Conservation (phyloP, 805 yeast genomes). For the Peterozyma xylosa region DNA sequence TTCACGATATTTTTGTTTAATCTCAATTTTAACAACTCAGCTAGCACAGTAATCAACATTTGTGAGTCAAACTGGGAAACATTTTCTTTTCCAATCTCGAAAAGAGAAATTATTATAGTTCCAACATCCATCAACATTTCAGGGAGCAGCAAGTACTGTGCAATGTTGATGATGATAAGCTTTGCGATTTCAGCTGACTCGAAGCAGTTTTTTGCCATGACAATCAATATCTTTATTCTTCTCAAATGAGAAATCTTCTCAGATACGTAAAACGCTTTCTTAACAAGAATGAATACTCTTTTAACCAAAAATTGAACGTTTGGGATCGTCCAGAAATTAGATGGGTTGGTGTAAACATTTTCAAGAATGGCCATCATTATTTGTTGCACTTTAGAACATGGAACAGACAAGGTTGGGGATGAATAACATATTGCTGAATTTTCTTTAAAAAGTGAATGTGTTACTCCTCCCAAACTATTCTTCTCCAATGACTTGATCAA, state of each 20-base stretch:
- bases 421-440: background rate
- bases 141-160: conserved; percentile 15
- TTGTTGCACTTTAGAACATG: conserved; percentile 4
- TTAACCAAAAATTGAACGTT: conserved; percentile 29
- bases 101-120: conserved; percentile 15
- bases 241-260: conserved; percentile 22
- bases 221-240: conserved; percentile 27
- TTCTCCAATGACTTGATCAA: conserved; percentile 7
- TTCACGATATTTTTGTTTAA: background rate
- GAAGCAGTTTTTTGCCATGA: conserved; percentile 17
- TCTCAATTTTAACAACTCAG: conserved; percentile 8
- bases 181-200: conserved; percentile 12
- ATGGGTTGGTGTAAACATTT: conserved; percentile 13
- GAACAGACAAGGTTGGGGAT: conserved; percentile 1
- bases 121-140: conserved; percentile 19
- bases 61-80: conserved; percentile 1
- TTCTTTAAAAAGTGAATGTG: background rate
- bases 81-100: conserved; percentile 9
- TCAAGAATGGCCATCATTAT: conserved; percentile 10
- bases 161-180: conserved; percentile 15
- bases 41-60: conserved; percentile 16
- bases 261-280: conserved; percentile 13
- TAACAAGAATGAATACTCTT: conserved; percentile 21
- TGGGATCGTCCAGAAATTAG: conserved; percentile 26
- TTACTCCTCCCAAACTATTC: background rate